Percentiles rank a stretch among this genome's conserved stretches.
These are phyloP conservation scores for Chrysochromulina tobinii DNA, from an alignment of 78 protist species.

Conservation along the genomic window DNA sequence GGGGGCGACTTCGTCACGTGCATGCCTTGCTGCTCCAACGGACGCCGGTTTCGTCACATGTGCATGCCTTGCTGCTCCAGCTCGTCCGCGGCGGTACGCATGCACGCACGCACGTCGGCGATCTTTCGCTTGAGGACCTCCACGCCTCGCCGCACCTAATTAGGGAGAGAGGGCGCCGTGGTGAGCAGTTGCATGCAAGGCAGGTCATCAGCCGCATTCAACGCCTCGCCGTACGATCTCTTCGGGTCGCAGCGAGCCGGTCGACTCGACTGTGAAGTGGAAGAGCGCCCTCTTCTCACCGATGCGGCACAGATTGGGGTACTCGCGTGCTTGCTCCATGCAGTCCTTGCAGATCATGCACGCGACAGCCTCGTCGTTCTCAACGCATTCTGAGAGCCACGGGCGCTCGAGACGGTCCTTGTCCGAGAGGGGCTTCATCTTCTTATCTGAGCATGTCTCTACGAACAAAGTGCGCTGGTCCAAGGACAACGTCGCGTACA, in stretches of 20 bases:
- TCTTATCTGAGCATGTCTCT: not conserved
- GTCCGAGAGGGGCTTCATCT: not conserved
- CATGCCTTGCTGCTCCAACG: too few species aligned
- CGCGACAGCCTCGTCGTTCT: not conserved
- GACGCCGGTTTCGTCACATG: too few species aligned
- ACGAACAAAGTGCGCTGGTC: not conserved
- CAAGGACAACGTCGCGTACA: not conserved
- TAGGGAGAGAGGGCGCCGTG: too few species aligned
- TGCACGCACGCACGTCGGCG: too few species aligned
- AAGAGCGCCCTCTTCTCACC: not conserved
- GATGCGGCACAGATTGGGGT: not conserved
- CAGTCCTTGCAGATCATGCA: slow-evolving; percentile 2
- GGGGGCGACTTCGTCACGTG: too few species aligned
- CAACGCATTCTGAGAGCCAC: not conserved
- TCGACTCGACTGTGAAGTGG: not conserved
- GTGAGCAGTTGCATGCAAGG: too few species aligned
- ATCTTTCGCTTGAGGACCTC: too few species aligned
- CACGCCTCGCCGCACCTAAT: too few species aligned
- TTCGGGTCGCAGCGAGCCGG: not conserved
- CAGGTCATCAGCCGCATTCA: not conserved
- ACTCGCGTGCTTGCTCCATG: not conserved
- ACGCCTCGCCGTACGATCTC: not conserved
- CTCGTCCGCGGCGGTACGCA: too few species aligned
- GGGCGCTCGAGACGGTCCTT: not conserved
- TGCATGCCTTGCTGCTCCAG: too few species aligned